Conservation (phyloP, 148 eudicot genomes). For the Oxyria digyna region DNA sequence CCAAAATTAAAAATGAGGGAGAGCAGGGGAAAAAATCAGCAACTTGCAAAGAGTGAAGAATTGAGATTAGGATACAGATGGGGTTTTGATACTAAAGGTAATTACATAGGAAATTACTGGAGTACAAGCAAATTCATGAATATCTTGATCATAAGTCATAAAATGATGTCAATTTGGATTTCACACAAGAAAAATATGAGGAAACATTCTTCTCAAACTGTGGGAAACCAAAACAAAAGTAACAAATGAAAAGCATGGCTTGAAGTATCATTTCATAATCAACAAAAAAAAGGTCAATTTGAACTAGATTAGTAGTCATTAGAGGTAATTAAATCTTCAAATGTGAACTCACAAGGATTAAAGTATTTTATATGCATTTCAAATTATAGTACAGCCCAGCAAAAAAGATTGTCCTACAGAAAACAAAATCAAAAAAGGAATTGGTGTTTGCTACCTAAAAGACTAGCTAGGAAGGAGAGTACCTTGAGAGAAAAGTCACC, state of each 20-base stretch:
- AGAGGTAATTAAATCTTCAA: neutral
- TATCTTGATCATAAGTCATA: too few relatives aligned
- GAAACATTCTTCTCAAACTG: too few relatives aligned
- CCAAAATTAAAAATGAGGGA: too few relatives aligned
- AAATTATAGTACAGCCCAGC: neutral
- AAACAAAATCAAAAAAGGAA: too few relatives aligned
- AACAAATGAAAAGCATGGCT: neutral
- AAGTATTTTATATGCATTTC: neutral
- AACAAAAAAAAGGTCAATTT: neutral
- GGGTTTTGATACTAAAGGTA: too few relatives aligned
- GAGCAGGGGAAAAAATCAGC: too few relatives aligned
- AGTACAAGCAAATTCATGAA: too few relatives aligned
- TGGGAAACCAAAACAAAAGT: neutral
- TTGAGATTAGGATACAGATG: too few relatives aligned
- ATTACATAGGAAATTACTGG: too few relatives aligned
- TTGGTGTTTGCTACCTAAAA: neutral
- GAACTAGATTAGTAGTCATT: neutral
- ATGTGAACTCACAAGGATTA: neutral
- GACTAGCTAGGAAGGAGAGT: conserved; percentile 16
- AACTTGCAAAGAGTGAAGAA: too few relatives aligned
- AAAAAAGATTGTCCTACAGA: neutral
- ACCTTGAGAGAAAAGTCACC: conserved; percentile 88
- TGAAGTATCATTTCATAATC: neutral
- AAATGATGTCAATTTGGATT: too few relatives aligned
- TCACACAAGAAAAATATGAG: too few relatives aligned